Evolutionary conservation across 495 filamentous ascomycete species (phyloP).

Genomic region (Tirmania nivea): DNA sequence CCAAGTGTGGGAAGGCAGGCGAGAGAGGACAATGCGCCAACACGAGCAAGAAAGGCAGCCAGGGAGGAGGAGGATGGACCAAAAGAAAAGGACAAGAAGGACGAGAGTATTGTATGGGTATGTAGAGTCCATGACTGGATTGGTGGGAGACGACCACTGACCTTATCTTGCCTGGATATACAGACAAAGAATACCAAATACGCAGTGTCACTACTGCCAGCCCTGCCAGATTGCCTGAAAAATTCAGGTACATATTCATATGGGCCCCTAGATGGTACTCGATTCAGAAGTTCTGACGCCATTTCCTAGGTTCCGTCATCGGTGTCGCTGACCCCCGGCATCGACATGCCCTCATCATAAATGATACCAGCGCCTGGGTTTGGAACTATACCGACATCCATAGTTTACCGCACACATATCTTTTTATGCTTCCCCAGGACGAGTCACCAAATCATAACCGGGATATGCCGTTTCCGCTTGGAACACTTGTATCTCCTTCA

Average conservation of each 20-base stretch:
- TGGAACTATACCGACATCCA: constrained; percentile 63
- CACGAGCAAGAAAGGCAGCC: not conserved
- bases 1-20: not conserved
- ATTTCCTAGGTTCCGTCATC: constrained; percentile 11
- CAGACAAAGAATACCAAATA: constrained; percentile 78
- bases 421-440: constrained; percentile 42
- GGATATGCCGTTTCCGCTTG: constrained; percentile 51
- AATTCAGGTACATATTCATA: constrained; percentile 5
- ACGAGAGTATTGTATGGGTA: constrained; percentile 14
- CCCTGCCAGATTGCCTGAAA: constrained; percentile 52
- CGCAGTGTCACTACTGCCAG: constrained; percentile 62
- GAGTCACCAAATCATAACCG: constrained; percentile 37
- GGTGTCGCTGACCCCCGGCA: constrained; percentile 27
- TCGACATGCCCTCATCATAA: constrained; percentile 58
- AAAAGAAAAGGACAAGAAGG: constrained; percentile 13
- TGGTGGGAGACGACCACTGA: not conserved
- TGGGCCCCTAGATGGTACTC: constrained; percentile 33
- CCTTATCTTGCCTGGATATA: not conserved
- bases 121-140: not conserved
- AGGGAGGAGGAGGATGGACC: not conserved
- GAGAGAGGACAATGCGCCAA: not conserved
- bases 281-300: constrained; percentile 6
- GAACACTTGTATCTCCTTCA: constrained; percentile 51
- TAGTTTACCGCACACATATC: constrained; percentile 44
- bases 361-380: constrained; percentile 55